Percentiles rank a stretch among this genome's conserved stretches.
Conservation (phyloP, 2,329 filamentous ascomycete genomes). For the Penicillium sp. region DNA sequence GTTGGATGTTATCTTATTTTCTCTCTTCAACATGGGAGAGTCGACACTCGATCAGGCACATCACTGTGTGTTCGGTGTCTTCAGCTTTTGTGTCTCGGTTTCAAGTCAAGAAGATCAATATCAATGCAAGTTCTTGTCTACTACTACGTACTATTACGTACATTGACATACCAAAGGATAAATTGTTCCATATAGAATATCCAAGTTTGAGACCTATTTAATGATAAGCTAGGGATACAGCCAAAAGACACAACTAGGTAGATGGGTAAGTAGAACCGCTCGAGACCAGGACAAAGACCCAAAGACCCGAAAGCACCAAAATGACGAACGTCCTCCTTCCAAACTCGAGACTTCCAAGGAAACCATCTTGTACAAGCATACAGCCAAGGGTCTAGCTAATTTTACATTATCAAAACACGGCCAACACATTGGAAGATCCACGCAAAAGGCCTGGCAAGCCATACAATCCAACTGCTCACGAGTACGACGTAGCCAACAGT, state of each 20-base stretch:
- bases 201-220: neutral
- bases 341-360: neutral
- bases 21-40: constrained; percentile 30
- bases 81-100: neutral
- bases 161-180: neutral
- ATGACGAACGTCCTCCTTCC: neutral
- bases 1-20: constrained; percentile 11
- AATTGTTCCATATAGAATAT: neutral
- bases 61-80: neutral
- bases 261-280: neutral
- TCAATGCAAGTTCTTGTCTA: neutral
- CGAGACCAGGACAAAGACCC: neutral
- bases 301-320: neutral
- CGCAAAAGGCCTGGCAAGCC: constrained; percentile 37
- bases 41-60: neutral
- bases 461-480: constrained; percentile 38
- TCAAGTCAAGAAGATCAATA: neutral
- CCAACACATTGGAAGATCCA: constrained; percentile 33
- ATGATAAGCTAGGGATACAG: constrained; percentile 2
- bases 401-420: constrained; percentile 28
- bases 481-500: constrained; percentile 35
- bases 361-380: neutral
- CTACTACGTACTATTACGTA: neutral
- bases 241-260: neutral
- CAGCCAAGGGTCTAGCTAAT: neutral